These are phyloP conservation scores for Neurospora sp. DNA, from an alignment of 495 filamentous ascomycete species.

Conservation along the genomic window DNA sequence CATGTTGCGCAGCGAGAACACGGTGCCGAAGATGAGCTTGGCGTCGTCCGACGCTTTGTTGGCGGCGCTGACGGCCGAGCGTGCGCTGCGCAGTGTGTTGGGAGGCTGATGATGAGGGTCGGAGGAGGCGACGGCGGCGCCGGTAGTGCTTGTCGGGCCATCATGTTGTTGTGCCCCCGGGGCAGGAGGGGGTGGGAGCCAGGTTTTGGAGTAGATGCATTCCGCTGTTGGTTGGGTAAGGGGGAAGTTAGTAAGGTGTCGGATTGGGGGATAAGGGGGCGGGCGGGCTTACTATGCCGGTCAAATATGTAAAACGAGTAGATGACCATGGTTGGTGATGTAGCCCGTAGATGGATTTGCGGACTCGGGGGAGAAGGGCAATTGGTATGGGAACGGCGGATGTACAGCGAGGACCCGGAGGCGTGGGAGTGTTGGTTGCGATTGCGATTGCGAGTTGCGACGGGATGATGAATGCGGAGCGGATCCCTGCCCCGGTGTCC, in stretches of 20 bases:
- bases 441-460: neutral
- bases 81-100: slow-evolving; percentile 14
- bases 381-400: neutral
- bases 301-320: slow-evolving; percentile 99
- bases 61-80: slow-evolving; percentile 14
- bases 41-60: slow-evolving; percentile 75
- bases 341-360: neutral
- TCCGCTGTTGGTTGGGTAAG: slow-evolving; percentile 47
- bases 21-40: slow-evolving; percentile 92
- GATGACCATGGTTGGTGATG: slow-evolving; percentile 56
- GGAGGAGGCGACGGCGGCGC: slow-evolving; percentile 14
- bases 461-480: neutral
- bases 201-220: slow-evolving; percentile 85
- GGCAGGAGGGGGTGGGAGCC: slow-evolving; percentile 19
- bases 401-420: neutral
- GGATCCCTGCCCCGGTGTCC: neutral
- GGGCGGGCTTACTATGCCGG: slow-evolving; percentile 65
- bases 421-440: neutral
- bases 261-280: neutral
- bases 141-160: neutral
- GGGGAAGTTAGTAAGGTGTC: slow-evolving; percentile 6
- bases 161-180: slow-evolving; percentile 4
- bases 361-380: neutral
- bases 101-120: slow-evolving; percentile 17
- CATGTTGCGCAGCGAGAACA: slow-evolving; percentile 95